Percentiles rank a stretch among this genome's conserved stretches.
phyloP scores from a whole-genome alignment of 108 stramenopile species.

The Heterococcus sp. region DNA sequence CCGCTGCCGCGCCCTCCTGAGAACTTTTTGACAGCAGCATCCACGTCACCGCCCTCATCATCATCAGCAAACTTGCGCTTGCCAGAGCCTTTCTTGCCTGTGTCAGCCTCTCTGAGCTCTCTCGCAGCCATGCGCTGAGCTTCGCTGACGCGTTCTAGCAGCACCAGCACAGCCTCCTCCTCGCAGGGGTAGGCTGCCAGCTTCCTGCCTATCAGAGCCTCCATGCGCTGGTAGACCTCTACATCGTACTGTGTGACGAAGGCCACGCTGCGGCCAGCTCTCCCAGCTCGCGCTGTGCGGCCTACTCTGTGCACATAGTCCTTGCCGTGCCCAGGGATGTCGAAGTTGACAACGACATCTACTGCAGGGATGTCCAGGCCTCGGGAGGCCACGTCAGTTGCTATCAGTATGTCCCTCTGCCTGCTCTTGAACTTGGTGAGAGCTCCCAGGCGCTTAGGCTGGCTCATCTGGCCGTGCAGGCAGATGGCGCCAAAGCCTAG shows the following conservation, averaged over 20 bases:
- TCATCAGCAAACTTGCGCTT: background rate
- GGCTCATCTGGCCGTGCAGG: conserved; percentile 97
- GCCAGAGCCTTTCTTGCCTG: conserved; percentile 5
- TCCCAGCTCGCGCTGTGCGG: conserved; percentile 90
- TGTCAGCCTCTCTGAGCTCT: conserved; percentile 46
- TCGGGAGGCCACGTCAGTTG: conserved; percentile 93
- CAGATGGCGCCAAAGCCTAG: conserved; percentile 93
- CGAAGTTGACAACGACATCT: conserved; percentile 91
- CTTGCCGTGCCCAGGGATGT: conserved; percentile 55
- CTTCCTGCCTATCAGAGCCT: conserved; percentile 75
- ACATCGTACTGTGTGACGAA: conserved; percentile 86
- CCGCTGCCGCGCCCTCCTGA: conserved; percentile 10
- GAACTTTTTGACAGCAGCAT: conserved; percentile 4
- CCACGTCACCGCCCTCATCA: conserved; percentile 21
- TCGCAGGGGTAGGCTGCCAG: conserved; percentile 39
- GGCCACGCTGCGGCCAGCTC: conserved; percentile 89
- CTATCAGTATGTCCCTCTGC: conserved; percentile 74
- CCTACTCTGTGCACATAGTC: conserved; percentile 65
- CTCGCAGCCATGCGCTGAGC: conserved; percentile 75
- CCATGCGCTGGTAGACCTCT: conserved; percentile 86
- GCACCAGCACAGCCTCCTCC: conserved; percentile 74
- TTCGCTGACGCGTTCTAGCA: conserved; percentile 90
- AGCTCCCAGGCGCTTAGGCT: conserved; percentile 93
- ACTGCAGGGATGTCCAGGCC: conserved; percentile 96
- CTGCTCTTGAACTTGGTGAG: conserved; percentile 83